Base-by-base conservation (phyloP, 2,329 filamentous ascomycete species). In the Colletotrichum endophyticum region DNA sequence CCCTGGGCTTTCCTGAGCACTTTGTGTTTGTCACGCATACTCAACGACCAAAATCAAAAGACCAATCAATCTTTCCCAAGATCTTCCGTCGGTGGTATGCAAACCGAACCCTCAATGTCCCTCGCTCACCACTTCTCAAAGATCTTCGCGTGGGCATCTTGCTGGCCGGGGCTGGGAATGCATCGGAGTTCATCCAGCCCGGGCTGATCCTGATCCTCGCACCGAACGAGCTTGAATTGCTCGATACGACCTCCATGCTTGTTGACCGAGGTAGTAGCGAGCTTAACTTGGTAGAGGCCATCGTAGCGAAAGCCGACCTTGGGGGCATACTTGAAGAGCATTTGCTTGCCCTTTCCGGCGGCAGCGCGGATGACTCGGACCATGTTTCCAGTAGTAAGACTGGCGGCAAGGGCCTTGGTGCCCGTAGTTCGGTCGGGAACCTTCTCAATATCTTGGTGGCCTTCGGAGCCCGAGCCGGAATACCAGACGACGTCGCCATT, bases 271-370 rank as follows among this genome's bases (percentile, higher is more conserved):
- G 16, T 73, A 59, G 12, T 19, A 19, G 5, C 39, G 9, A 49
- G 15, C 7, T 73, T 71, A 15, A 85, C 79, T 2, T n/a, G n/a
- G 74, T 85, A 85, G 8, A 85, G 79, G 1, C 83, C 84, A 44
- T 85, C 84, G 75, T 85, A 85, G 1, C 84, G 81, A n/a, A 85
- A 80, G 3, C 84, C 84, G 5, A 78, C 77, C 0, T 13, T 8
- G 1, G 83, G 81, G 13, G 78, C 77, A 62, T 70, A 80, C 1
- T 32, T 19, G 22, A n/a, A 28, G 62, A 39, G 16, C 36, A 19
- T 39, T 39, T 12, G 28, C 11, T 12, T 56, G 2, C 59, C 66
- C 15, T 71, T 68, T 1, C 25, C 62, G 3, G 73, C 75, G 59
- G 59, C 36, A 4, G 81, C 78, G 19, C 84, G 81, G 25, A 85